These are phyloP conservation scores for Mucor irregularis DNA, from an alignment of 371 early-diverging fungal species.

Conservation along the genomic window DNA sequence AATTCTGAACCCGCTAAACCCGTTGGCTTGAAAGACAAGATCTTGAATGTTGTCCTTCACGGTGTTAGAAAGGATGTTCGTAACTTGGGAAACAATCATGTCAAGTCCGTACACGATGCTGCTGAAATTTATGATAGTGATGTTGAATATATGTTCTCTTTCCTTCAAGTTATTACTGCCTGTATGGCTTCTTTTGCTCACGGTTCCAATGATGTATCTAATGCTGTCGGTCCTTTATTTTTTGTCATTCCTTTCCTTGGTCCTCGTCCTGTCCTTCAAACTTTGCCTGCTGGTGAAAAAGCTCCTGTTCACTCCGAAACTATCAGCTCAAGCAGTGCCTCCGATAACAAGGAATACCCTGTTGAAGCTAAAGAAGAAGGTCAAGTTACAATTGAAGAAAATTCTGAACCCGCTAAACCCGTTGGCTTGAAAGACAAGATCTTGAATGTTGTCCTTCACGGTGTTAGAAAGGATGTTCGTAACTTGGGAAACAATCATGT, in stretches of 20 bases:
- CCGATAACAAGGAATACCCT: constrained; percentile 9
- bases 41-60: constrained; percentile 21
- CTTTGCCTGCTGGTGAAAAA: background rate
- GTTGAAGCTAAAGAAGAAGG: constrained; percentile 1
- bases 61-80: constrained; percentile 66
- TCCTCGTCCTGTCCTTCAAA: constrained; percentile 33
- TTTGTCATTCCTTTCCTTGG: constrained; percentile 56
- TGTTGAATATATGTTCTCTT: constrained; percentile 83
- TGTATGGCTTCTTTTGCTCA: constrained; percentile 82
- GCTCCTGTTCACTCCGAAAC: constrained; percentile 2
- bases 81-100: constrained; percentile 40
- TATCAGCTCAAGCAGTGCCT: constrained; percentile 1
- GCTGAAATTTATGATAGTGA: constrained; percentile 72
- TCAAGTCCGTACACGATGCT: constrained; percentile 58
- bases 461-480: constrained; percentile 64
- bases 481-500: constrained; percentile 45
- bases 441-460: constrained; percentile 29
- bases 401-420: background rate
- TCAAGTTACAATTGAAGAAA: background rate
- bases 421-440: constrained; percentile 11
- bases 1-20: background rate
- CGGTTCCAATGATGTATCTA: constrained; percentile 90
- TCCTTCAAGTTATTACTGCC: constrained; percentile 84
- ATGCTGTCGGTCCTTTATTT: constrained; percentile 81
- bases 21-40: constrained; percentile 10